phyloP scores from a whole-genome alignment of 345 rosid genomes.

The Cardamine resedifolia region DNA sequence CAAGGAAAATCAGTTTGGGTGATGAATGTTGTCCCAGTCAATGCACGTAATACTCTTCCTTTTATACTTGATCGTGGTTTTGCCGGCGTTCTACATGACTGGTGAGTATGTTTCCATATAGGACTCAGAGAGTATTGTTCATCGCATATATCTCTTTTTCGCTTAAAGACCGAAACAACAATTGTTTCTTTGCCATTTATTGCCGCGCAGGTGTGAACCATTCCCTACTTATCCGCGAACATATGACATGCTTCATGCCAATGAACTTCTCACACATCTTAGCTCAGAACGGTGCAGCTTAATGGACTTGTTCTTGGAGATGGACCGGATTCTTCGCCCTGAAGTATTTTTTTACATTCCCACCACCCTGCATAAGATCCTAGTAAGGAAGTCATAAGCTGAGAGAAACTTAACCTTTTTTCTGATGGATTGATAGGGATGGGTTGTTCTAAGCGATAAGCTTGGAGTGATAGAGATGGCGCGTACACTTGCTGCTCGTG shows the following conservation, averaged over 20 bases:
- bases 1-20: conserved; percentile 82
- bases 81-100: conserved; percentile 87
- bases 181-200: conserved; percentile 4
- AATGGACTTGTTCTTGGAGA: conserved; percentile 75
- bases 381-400: not conserved
- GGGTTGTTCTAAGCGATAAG: conserved; percentile 76
- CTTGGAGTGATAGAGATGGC: conserved; percentile 75
- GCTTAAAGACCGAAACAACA: not conserved
- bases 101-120: conserved; percentile 54
- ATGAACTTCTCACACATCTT: conserved; percentile 71
- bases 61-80: conserved; percentile 85
- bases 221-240: conserved; percentile 95
- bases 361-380: not conserved
- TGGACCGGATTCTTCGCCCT: conserved; percentile 88
- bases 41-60: conserved; percentile 73
- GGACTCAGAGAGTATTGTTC: not conserved
- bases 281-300: conserved; percentile 58
- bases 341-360: conserved; percentile 51
- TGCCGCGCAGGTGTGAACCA: conserved; percentile 73
- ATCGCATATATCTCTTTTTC: not conserved
- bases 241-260: conserved; percentile 88
- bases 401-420: not conserved
- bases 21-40: conserved; percentile 93
- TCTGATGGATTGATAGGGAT: conserved; percentile 53
- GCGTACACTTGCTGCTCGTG: conserved; percentile 62